phyloP scores from a whole-genome alignment of 805 yeast species.

The Candida railenensis region DNA sequence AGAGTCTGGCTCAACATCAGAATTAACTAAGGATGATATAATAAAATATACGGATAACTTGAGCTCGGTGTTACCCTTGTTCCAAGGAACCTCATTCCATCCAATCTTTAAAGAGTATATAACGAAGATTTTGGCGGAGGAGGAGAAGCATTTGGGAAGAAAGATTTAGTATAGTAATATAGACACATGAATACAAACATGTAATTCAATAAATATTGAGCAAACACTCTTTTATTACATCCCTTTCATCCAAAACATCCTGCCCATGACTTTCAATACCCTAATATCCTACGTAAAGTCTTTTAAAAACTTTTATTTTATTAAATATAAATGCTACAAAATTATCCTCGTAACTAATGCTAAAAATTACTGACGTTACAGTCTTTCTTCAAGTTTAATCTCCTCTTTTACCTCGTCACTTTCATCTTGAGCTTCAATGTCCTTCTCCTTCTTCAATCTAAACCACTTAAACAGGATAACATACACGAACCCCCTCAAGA shows the following conservation, averaged over 20 bases:
- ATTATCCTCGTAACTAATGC: not conserved
- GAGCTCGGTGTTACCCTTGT: conserved; percentile 49
- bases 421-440: not conserved
- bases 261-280: too few species aligned
- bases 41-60: conserved; percentile 47
- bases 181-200: not conserved
- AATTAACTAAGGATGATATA: conserved; percentile 19
- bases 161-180: not conserved
- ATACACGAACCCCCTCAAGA: conserved; percentile 40
- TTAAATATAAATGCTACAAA: not conserved
- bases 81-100: conserved; percentile 51
- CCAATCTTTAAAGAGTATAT: conserved; percentile 50
- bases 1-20: not conserved
- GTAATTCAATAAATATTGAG: not conserved
- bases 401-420: not conserved
- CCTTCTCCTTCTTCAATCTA: conserved; percentile 1
- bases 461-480: conserved; percentile 6
- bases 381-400: not conserved
- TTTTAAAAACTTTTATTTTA: too few species aligned
- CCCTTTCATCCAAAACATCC: too few species aligned
- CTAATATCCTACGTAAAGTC: too few species aligned
- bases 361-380: not conserved
- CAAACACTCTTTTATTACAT: too few species aligned
- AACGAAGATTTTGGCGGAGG: conserved; percentile 36
- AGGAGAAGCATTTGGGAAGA: conserved; percentile 16